Conservation (phyloP, 192 early-diverging fungal genomes). For the Coemansia sp. region DNA sequence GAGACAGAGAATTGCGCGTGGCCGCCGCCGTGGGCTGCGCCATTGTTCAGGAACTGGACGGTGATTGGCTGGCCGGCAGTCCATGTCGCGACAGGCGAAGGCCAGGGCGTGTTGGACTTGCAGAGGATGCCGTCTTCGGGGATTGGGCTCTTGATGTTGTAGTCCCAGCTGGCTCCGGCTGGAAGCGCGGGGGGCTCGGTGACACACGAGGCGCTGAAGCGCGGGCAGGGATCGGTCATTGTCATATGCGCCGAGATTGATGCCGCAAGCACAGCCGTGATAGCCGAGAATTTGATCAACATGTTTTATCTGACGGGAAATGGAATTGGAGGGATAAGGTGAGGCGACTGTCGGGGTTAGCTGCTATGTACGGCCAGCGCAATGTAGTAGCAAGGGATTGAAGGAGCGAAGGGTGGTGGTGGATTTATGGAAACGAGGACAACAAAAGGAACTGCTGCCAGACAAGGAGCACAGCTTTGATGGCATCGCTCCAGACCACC, state of each 20-base stretch:
- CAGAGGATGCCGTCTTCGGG: slow-evolving; percentile 36
- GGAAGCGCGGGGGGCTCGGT: slow-evolving; percentile 46
- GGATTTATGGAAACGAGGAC: not conserved
- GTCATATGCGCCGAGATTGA: slow-evolving; percentile 34
- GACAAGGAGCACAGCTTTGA: not conserved
- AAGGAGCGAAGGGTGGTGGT: not conserved
- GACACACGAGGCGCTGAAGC: slow-evolving; percentile 26
- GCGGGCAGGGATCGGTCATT: slow-evolving; percentile 40
- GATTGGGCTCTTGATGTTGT: slow-evolving; percentile 39
- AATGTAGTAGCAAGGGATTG: not conserved
- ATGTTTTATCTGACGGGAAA: not conserved
- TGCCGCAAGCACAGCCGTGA: not conserved
- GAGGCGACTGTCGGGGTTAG: not conserved
- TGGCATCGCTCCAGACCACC: too few relatives aligned
- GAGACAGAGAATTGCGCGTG: slow-evolving; percentile 65
- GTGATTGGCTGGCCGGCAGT: slow-evolving; percentile 44
- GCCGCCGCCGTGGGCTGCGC: slow-evolving; percentile 58
- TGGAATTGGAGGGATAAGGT: not conserved
- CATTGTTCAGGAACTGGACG: slow-evolving; percentile 39
- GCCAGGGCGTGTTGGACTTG: slow-evolving; percentile 49
- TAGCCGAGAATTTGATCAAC: not conserved
- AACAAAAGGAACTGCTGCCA: not conserved
- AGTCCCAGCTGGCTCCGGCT: slow-evolving; percentile 46
- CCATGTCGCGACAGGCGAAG: slow-evolving; percentile 29
- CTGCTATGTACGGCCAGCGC: not conserved